A percentile compares a stretch with the other conserved stretches of the same genome.
Conservation (phyloP, 139 green algal genomes). For the Yamagishiella unicocca region DNA sequence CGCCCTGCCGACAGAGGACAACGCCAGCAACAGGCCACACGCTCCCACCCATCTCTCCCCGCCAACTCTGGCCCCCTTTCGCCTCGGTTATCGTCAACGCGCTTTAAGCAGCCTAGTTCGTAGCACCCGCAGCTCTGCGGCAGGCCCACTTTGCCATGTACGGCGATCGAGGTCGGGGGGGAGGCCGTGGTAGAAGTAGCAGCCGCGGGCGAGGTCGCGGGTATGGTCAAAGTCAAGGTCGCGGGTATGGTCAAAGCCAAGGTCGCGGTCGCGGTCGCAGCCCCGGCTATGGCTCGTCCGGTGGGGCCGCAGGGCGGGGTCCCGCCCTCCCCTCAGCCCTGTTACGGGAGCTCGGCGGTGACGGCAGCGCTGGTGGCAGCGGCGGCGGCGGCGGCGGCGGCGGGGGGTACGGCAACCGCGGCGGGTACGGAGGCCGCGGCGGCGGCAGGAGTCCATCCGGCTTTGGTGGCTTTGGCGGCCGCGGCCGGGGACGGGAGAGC, state of each 20-base stretch:
- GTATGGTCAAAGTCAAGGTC: too few relatives aligned
- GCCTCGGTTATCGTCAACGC: too few relatives aligned
- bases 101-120: too few relatives aligned
- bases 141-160: too few relatives aligned
- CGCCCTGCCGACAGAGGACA: too few relatives aligned
- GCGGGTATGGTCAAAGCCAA: not conserved
- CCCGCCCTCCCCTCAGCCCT: constrained; percentile 2
- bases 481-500: not conserved
- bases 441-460: not conserved
- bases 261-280: not conserved
- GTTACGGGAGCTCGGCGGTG: constrained; percentile 19
- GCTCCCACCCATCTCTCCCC: too few relatives aligned
- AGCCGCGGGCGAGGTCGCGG: not conserved
- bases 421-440: not conserved
- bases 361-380: not conserved
- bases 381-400: not conserved
- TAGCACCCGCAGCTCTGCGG: too few relatives aligned
- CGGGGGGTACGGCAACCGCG: not conserved
- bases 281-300: not conserved
- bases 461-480: not conserved
- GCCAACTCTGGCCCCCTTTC: too few relatives aligned
- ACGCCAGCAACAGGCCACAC: too few relatives aligned
- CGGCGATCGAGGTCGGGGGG: too few relatives aligned
- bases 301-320: too few relatives aligned
- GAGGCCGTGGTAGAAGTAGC: not conserved